These are phyloP conservation scores for Penstemon davidsonii DNA, from an alignment of 257 asterid species.

Conservation along the genomic window DNA sequence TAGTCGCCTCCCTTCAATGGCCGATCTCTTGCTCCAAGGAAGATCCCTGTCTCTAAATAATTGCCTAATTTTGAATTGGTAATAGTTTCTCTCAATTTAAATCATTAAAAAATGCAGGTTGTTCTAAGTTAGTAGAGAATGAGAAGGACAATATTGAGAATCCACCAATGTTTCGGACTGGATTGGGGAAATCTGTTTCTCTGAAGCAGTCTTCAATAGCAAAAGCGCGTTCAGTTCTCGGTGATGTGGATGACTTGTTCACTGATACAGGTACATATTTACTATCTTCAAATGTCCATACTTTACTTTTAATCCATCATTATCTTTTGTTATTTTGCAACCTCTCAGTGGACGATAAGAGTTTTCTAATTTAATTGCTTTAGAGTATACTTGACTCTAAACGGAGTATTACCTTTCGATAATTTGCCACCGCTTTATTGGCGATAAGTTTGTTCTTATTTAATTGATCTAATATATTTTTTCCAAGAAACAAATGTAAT, in stretches of 20 bases:
- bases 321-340: conserved; percentile 7
- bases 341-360: background rate
- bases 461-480: no score
- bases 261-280: conserved; percentile 32
- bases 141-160: conserved; percentile 32
- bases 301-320: background rate
- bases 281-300: background rate
- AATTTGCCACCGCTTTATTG: no score
- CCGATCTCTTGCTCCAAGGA: conserved; percentile 86
- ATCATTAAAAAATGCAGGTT: conserved; percentile 36
- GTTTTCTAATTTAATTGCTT: background rate
- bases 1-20: conserved; percentile 76
- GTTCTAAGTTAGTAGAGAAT: conserved; percentile 54
- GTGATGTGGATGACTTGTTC: conserved; percentile 36
- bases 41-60: conserved; percentile 8
- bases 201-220: conserved; percentile 64
- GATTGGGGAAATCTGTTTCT: conserved; percentile 60
- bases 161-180: conserved; percentile 59
- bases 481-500: no score
- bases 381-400: no score
- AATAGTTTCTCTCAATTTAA: background rate
- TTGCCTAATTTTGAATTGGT: background rate
- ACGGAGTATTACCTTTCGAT: no score
- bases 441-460: no score
- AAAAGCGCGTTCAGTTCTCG: conserved; percentile 67